phyloP scores from a whole-genome alignment of 1,284 basidiomycete species.

The Butyriboletus appendiculatus region DNA sequence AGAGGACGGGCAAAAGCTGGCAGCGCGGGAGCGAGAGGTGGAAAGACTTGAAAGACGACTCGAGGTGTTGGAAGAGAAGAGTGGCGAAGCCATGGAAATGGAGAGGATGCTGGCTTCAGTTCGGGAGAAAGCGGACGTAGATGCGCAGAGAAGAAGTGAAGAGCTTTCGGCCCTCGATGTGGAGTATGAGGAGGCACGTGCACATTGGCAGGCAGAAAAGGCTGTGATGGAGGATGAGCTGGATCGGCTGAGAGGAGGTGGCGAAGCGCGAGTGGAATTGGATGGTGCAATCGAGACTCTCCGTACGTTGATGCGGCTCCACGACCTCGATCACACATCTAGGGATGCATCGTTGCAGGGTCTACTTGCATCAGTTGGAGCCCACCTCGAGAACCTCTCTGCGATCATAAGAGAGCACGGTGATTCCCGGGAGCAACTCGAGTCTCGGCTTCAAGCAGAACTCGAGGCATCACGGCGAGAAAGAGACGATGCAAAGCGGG shows the following conservation, averaged over 20 bases:
- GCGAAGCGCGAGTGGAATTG: slow-evolving; percentile 48
- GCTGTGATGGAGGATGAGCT: slow-evolving; percentile 53
- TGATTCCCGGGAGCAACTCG: slow-evolving; percentile 47
- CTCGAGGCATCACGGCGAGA: slow-evolving; percentile 57
- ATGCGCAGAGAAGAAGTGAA: slow-evolving; percentile 48
- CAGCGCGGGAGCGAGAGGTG: slow-evolving; percentile 44
- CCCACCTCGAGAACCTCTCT: slow-evolving; percentile 57
- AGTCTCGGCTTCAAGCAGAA: slow-evolving; percentile 55
- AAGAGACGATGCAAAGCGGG: slow-evolving; percentile 52
- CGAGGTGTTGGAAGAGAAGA: slow-evolving; percentile 47
- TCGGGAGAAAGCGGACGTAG: slow-evolving; percentile 33
- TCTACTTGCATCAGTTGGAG: slow-evolving; percentile 50
- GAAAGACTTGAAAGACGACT: slow-evolving; percentile 47
- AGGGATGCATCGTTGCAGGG: slow-evolving; percentile 53
- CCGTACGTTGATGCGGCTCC: slow-evolving; percentile 49
- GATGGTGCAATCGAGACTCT: slow-evolving; percentile 49
- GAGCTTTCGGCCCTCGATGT: slow-evolving; percentile 52
- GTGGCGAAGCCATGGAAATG: slow-evolving; percentile 43
- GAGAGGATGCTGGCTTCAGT: slow-evolving; percentile 40
- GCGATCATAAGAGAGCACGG: slow-evolving; percentile 50
- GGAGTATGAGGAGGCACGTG: slow-evolving; percentile 56
- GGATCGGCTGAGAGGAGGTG: slow-evolving; percentile 33
- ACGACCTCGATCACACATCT: slow-evolving; percentile 54
- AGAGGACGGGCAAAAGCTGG: slow-evolving; percentile 50
- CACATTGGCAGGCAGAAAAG: slow-evolving; percentile 55